Percentiles rank a stretch among this genome's conserved stretches.
These are phyloP conservation scores for Thymus mandschuricus DNA, from an alignment of 257 asterid genomes.

Conservation along the genomic window DNA sequence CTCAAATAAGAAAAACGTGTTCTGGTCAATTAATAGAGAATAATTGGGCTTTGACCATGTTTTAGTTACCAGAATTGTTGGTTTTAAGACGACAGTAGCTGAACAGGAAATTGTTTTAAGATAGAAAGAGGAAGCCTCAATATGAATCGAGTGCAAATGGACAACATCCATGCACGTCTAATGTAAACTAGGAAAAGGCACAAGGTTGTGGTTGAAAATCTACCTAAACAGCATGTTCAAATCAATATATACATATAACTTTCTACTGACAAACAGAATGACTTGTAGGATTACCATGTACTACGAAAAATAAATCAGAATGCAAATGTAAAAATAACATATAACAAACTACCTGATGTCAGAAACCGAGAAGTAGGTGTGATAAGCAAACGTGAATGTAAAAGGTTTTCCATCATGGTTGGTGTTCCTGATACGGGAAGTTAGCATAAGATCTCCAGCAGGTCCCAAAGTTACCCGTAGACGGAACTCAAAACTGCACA, in stretches of 20 bases:
- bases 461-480: slow-evolving; percentile 80
- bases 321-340: no score
- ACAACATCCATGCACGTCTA: not conserved
- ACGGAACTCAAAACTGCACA: slow-evolving; percentile 86
- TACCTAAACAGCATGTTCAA: no score
- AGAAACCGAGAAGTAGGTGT: no score
- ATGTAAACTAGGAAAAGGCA: not conserved
- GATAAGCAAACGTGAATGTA: no score
- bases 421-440: no score
- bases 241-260: no score
- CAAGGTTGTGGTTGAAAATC: not conserved
- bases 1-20: not conserved
- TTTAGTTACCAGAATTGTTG: slow-evolving; percentile 5
- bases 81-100: not conserved
- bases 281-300: no score
- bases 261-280: no score
- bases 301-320: no score
- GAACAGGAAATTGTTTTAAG: not conserved
- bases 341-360: no score
- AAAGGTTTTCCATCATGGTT: no score
- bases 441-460: not conserved
- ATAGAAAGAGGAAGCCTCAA: not conserved
- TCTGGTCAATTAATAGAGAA: not conserved
- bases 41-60: not conserved
- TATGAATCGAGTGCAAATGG: not conserved